Percentiles rank a stretch among this genome's conserved stretches.
These are phyloP conservation scores for Kregervanrija pseudodelftensis DNA, from an alignment of 805 yeast species.

Conservation along the genomic window DNA sequence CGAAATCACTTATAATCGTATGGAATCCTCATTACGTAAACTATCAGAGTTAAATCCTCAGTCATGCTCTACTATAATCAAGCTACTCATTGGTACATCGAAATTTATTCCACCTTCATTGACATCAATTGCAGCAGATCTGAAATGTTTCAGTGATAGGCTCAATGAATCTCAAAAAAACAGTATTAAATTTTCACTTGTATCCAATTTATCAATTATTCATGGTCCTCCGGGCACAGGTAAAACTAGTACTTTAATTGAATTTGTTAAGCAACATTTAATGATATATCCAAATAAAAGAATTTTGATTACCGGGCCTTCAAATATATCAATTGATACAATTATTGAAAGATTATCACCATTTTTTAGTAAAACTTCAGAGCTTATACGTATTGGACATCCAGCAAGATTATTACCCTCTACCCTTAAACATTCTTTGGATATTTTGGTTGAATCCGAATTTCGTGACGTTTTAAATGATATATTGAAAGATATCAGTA, in stretches of 20 bases:
- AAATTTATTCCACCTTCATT: conserved; percentile 26
- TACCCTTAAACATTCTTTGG: conserved; percentile 67
- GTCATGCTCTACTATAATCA: conserved; percentile 33
- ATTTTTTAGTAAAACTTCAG: conserved; percentile 31
- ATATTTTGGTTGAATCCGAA: conserved; percentile 53
- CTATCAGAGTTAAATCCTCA: conserved; percentile 39
- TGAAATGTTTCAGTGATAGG: conserved; percentile 31
- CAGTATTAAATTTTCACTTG: conserved; percentile 66
- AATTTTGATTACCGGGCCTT: conserved; percentile 87
- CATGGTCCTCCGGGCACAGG: conserved; percentile 88
- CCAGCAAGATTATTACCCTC: conserved; percentile 74
- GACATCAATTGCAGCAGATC: not conserved
- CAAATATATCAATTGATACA: conserved; percentile 88
- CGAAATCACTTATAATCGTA: conserved; percentile 66
- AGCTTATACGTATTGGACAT: conserved; percentile 80
- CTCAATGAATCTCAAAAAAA: conserved; percentile 64
- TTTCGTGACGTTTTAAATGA: conserved; percentile 59
- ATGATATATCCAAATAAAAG: conserved; percentile 26
- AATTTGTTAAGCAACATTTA: conserved; percentile 66
- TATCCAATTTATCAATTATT: conserved; percentile 46
- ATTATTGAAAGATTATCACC: conserved; percentile 66
- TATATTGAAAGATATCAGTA: conserved; percentile 63
- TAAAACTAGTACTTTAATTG: conserved; percentile 79
- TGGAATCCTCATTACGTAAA: conserved; percentile 71
- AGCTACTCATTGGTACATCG: conserved; percentile 39